Evolutionary conservation across 208 protist species (phyloP).

Genomic region (Vickermania spadyakhi): DNA sequence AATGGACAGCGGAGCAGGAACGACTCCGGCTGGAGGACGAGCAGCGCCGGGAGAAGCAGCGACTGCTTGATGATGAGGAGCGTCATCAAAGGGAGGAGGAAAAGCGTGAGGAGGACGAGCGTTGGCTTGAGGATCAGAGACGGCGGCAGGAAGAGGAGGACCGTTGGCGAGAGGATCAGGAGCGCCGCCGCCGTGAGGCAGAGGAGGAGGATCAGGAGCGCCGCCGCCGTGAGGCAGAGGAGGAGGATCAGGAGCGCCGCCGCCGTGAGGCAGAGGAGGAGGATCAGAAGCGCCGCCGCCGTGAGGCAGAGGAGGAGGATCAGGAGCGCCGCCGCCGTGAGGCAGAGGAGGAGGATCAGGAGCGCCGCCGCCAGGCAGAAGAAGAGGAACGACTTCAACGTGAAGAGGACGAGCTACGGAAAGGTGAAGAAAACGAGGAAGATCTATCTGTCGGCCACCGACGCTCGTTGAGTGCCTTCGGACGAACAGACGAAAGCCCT

Average conservation of each 20-base stretch:
- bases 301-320: background rate
- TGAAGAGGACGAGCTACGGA: background rate
- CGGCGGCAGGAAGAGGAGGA: constrained; percentile 1
- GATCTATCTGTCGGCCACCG: background rate
- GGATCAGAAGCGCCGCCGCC: background rate
- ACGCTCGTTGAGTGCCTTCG: background rate
- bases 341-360: background rate
- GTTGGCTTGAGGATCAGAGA: background rate
- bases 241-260: background rate
- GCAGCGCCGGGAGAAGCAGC: background rate
- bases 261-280: background rate
- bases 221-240: background rate
- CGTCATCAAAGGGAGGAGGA: background rate
- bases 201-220: background rate
- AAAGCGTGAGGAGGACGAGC: background rate
- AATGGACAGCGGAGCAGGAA: background rate
- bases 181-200: background rate
- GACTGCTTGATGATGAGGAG: background rate
- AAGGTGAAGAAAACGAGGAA: background rate
- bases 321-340: background rate
- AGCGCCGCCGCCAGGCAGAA: background rate
- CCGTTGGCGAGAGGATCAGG: background rate
- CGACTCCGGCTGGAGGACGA: background rate
- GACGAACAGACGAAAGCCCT: background rate
- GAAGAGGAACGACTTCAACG: background rate